A percentile compares a stretch with the other conserved stretches of the same genome.
phyloP scores from a whole-genome alignment of 2,329 filamentous ascomycete genomes.

The Chalara sp. region DNA sequence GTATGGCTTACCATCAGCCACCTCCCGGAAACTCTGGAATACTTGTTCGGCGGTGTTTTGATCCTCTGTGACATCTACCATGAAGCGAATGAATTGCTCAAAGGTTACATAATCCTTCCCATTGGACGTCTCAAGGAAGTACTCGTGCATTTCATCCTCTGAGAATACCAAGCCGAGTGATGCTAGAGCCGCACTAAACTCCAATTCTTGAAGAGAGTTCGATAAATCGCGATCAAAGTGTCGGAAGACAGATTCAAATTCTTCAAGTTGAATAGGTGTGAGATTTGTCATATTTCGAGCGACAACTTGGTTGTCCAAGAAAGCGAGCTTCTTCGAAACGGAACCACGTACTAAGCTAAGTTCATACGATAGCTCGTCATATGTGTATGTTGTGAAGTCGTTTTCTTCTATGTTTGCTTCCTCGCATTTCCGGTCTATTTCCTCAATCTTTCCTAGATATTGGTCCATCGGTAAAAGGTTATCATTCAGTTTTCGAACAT shows the following conservation, averaged over 20 bases:
- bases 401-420: slow-evolving; percentile 99
- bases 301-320: slow-evolving; percentile 97
- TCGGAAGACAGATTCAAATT: slow-evolving; percentile 96
- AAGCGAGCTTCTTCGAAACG: slow-evolving; percentile 92
- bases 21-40: slow-evolving; percentile 94
- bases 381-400: slow-evolving; percentile 98
- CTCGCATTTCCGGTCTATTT: slow-evolving; percentile 79
- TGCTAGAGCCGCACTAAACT: slow-evolving; percentile 94
- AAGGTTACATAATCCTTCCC: slow-evolving; percentile 81
- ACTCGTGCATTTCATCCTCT: slow-evolving; percentile 96
- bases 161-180: slow-evolving; percentile 93
- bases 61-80: slow-evolving; percentile 98
- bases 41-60: slow-evolving; percentile 98
- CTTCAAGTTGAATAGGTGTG: slow-evolving; percentile 94
- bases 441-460: slow-evolving; percentile 81
- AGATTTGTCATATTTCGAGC: slow-evolving; percentile 98
- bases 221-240: slow-evolving; percentile 93
- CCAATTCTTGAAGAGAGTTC: slow-evolving; percentile 85
- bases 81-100: slow-evolving; percentile 98
- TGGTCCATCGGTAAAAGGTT: slow-evolving; percentile 85
- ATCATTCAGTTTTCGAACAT: slow-evolving; percentile 77
- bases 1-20: slow-evolving; percentile 97
- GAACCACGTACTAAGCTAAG: slow-evolving; percentile 84
- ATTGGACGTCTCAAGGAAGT: slow-evolving; percentile 80
- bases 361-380: slow-evolving; percentile 94